These are phyloP conservation scores for Neopestalotiopsis sp. DNA, from an alignment of 2,329 filamentous ascomycete species.

Conservation along the genomic window DNA sequence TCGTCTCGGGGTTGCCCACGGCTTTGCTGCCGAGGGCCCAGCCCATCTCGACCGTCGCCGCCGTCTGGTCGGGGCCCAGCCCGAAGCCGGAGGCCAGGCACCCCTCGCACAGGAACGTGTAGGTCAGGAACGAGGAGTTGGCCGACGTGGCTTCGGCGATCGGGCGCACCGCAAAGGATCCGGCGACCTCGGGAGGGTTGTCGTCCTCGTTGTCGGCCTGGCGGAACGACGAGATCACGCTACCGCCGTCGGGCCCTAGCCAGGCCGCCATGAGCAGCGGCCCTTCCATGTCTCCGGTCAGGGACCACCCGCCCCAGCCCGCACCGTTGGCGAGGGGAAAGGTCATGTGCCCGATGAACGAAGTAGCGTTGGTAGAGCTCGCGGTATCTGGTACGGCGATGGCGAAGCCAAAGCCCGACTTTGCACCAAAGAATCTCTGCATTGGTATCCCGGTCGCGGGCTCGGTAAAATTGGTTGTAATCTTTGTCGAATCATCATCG, in stretches of 20 bases:
- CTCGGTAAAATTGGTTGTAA: slow-evolving; percentile 35
- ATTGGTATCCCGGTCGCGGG: slow-evolving; percentile 39
- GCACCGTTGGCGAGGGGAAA: slow-evolving; percentile 43
- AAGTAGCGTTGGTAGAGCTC: slow-evolving; percentile 23
- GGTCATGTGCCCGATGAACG: slow-evolving; percentile 52
- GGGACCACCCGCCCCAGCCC: slow-evolving; percentile 51
- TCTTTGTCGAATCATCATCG: neutral
- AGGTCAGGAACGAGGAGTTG: slow-evolving; percentile 47
- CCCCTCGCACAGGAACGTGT: slow-evolving; percentile 50
- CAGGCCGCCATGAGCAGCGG: slow-evolving; percentile 50
- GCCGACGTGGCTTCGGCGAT: slow-evolving; percentile 48
- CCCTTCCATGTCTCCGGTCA: slow-evolving; percentile 49
- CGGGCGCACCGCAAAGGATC: slow-evolving; percentile 43
- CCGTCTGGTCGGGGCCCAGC: slow-evolving; percentile 30
- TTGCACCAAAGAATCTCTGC: slow-evolving; percentile 44
- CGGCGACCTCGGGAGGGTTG: slow-evolving; percentile 47
- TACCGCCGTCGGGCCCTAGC: slow-evolving; percentile 38
- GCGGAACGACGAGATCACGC: slow-evolving; percentile 47
- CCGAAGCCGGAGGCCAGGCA: slow-evolving; percentile 36
- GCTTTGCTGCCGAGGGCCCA: slow-evolving; percentile 38
- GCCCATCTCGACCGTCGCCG: slow-evolving; percentile 37
- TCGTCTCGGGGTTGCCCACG: slow-evolving; percentile 26
- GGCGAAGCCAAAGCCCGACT: slow-evolving; percentile 45
- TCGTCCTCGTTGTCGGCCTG: slow-evolving; percentile 47
- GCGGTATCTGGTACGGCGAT: slow-evolving; percentile 47